phyloP scores from a whole-genome alignment of 2,329 filamentous ascomycete genomes.

The Aspergillus uvarum region DNA sequence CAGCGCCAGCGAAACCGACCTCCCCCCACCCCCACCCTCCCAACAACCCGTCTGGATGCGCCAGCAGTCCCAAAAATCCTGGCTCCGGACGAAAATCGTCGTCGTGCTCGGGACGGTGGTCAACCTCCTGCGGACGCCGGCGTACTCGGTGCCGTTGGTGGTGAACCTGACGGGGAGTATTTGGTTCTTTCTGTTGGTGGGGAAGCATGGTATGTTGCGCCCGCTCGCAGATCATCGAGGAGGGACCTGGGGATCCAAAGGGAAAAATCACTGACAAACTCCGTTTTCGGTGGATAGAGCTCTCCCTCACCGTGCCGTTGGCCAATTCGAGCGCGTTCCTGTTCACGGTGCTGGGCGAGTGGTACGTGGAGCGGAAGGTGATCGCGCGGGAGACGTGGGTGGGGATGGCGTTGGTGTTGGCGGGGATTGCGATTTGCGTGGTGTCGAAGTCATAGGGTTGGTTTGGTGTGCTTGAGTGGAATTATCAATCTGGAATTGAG shows the following conservation, averaged over 20 bases:
- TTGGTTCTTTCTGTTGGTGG: slow-evolving; percentile 95
- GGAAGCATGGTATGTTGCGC: slow-evolving; percentile 71
- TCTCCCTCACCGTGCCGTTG: slow-evolving; percentile 91
- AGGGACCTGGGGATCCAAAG: no score
- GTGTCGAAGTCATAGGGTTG: slow-evolving; percentile 48
- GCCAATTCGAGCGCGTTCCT: slow-evolving; percentile 92
- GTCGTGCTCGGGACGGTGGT: slow-evolving; percentile 70
- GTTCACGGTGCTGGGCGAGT: slow-evolving; percentile 94
- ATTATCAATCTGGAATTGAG: no score
- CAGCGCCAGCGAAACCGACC: slow-evolving; percentile 13
- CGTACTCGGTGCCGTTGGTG: slow-evolving; percentile 80
- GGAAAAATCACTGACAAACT: no score
- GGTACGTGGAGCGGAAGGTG: slow-evolving; percentile 89
- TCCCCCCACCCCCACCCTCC: not conserved
- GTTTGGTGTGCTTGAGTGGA: not conserved
- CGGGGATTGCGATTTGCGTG: slow-evolving; percentile 81
- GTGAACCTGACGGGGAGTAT: slow-evolving; percentile 89
- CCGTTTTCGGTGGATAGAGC: slow-evolving; percentile 54
- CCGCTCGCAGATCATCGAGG: not conserved
- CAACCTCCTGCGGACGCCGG: slow-evolving; percentile 76
- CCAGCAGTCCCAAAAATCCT: slow-evolving; percentile 42
- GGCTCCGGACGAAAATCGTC: slow-evolving; percentile 62
- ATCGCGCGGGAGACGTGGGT: slow-evolving; percentile 83
- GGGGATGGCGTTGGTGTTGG: slow-evolving; percentile 76
- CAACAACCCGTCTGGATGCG: slow-evolving; percentile 25